Base-by-base conservation (phyloP, 1,139 yeast species). In the Geotrichum restrictum region DNA sequence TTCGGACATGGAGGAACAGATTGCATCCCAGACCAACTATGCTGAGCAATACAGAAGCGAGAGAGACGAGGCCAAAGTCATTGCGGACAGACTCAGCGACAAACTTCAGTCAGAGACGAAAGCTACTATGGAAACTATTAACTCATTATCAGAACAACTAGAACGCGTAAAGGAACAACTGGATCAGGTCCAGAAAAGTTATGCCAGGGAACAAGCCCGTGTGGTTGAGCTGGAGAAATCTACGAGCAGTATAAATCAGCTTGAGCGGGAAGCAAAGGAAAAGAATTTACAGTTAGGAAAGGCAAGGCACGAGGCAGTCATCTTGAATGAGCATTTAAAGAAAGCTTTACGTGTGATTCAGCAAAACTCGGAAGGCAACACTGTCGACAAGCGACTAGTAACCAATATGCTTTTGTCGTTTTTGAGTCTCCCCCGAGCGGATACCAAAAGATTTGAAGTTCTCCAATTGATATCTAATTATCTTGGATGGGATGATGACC, bases 231-330 rank as follows among this genome's bases (percentile, higher is more conserved):
- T 60, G 63, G 72, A 62, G 67, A 71, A 55, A 56, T 58, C 62
- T 55, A 64, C 60, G 31, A 65, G 60, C 34, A 59, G 52, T 24
- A 48, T 62, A 11, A 48, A 57, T 13, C 71, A 70, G 54, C 65
- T 76, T 8, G 85, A 82, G 59, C 69, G 69, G 24, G 84, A 81
- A 52, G 66, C 77, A 13, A 86, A 85, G 60, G 88, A 83, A 58
- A 89, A 88, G 68, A 91, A 82, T 57, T 73, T 89, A 27, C 77
- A 83, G 51, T 80, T 93, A 49, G 98, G 98, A 3, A 93, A 93
- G 66, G 76, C 93, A 51, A 81, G 98, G 52, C 98, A 93, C 66
- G 98, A 93, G 69, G 95, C 96, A 1, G 93, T 93, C n/a, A 88
- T 88, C 32, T 72, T 91, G 53, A 93, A 93, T 66, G 98, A 93